Base-by-base conservation (phyloP, 768 basidiomycete species). In the Lanmaoa rubissima region DNA sequence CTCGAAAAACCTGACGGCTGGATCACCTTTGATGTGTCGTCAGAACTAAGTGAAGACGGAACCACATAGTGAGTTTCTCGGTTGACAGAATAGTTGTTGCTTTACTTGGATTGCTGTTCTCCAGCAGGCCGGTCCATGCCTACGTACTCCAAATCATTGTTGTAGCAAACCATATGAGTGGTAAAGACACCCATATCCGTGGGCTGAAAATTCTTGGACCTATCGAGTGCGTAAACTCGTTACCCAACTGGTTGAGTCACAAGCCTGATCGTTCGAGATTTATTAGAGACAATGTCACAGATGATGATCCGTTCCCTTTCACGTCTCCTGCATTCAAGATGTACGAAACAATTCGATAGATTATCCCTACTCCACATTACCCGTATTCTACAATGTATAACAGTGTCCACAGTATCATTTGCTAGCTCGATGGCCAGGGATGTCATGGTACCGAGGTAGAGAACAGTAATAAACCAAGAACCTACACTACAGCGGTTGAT, bases 151-250 rank as follows among this genome's bases (percentile, higher is more conserved):
- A 98, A 70, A 79, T 98, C 42, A 87, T 95, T 56, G 82, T 99
- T 48, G 79, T 94, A 14, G 86, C 89, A 21, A 99, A 98, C 68
- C 94, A 98, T 68, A 89, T 97, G 87, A 98, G 95, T 64, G 97
- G 97, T 7, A 98, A 98, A 69, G 97, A 99, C 73, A 98, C 97
- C 10, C 97, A 99, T 74, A 91, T 99, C 17, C 85, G 97, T 13
- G 95, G 96, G 4, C 73, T 98, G 40, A 85, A 80, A 36, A 81
- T 98, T n/a, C 83, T 93, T 52, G 96, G 94, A 0, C 90, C 93
- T 3, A 72, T 85, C 8, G 89, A 88, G 95, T 95, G 68, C 57
- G 83, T 51, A 34, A 32, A 26, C 43, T 28, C 40, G 4, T 36
- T 40, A 1, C 31, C 28, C 10, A 26, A 26, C 4, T 47, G 19